phyloP scores from a whole-genome alignment of 2,329 filamentous ascomycete genomes.

The Canariomyces notabilis region DNA sequence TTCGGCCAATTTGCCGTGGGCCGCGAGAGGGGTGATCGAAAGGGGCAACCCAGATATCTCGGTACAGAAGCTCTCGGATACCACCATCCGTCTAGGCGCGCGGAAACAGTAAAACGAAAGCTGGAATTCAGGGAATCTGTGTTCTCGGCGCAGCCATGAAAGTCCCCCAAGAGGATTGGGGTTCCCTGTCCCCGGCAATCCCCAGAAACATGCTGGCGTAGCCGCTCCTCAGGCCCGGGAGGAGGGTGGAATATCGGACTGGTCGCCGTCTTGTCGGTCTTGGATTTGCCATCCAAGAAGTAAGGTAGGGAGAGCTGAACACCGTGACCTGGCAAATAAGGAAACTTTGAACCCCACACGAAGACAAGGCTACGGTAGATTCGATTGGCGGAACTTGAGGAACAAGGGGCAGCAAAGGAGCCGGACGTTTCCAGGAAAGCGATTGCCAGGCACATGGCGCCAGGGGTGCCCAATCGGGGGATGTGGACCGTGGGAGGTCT shows the following conservation, averaged over 20 bases:
- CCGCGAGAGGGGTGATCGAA: background rate
- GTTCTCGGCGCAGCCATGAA: background rate
- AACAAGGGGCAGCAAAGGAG: too few relatives aligned
- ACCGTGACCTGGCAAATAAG: too few relatives aligned
- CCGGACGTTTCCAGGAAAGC: conserved; percentile 14
- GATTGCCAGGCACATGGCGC: conserved; percentile 1
- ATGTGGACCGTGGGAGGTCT: too few relatives aligned
- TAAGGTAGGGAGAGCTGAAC: too few relatives aligned
- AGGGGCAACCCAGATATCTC: background rate
- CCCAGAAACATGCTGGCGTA: background rate
- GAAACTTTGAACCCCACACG: too few relatives aligned
- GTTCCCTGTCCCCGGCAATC: conserved; percentile 9
- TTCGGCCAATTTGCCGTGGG: background rate
- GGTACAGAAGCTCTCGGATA: background rate
- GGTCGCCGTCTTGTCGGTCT: conserved; percentile 15
- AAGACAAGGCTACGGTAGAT: background rate
- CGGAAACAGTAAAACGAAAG: background rate
- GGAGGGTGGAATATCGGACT: conserved; percentile 14
- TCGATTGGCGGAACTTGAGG: background rate
- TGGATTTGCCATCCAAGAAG: background rate
- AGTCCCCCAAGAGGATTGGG: background rate
- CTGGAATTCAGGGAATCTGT: background rate
- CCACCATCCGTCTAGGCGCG: conserved; percentile 3
- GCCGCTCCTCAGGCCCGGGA: background rate
- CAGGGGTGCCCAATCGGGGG: too few relatives aligned